These are phyloP conservation scores for Arachnopeziza araneosa DNA, from an alignment of 2,329 filamentous ascomycete genomes.

Conservation along the genomic window DNA sequence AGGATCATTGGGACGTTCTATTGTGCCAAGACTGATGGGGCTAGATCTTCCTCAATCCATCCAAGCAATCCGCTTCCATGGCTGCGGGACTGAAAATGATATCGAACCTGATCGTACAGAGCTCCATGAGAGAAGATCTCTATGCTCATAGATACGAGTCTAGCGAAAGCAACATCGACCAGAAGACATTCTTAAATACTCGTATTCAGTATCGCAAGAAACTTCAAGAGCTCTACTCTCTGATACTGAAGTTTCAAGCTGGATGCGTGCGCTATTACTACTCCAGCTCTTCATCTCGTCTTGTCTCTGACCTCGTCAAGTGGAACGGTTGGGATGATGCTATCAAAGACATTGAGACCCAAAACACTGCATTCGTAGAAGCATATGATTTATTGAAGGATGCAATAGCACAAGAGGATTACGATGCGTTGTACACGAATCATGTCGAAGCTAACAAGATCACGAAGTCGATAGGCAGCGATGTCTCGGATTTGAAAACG, in stretches of 20 bases:
- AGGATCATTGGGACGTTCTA: conserved; percentile 1
- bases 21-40: neutral
- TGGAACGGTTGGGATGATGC: conserved; percentile 11
- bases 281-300: conserved; percentile 1
- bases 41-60: conserved; percentile 13
- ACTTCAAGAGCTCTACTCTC: conserved; percentile 7
- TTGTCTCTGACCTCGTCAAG: conserved; percentile 2
- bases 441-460: neutral
- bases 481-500: neutral
- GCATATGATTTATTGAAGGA: conserved; percentile 7
- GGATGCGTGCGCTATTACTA: conserved; percentile 4
- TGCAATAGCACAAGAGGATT: neutral
- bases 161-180: neutral
- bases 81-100: conserved; percentile 8
- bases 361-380: neutral
- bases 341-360: conserved; percentile 2
- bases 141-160: conserved; percentile 1
- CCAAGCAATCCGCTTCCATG: conserved; percentile 11
- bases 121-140: conserved; percentile 13
- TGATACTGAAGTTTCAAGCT: conserved; percentile 14
- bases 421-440: neutral
- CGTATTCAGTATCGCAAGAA: conserved; percentile 3
- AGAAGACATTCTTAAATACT: too few species aligned
- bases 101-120: conserved; percentile 4
- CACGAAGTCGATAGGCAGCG: neutral